A percentile compares a stretch with the other conserved stretches of the same genome.
These are phyloP conservation scores for Wickerhamiella bombiphila DNA, from an alignment of 805 yeast genomes.

Conservation along the genomic window DNA sequence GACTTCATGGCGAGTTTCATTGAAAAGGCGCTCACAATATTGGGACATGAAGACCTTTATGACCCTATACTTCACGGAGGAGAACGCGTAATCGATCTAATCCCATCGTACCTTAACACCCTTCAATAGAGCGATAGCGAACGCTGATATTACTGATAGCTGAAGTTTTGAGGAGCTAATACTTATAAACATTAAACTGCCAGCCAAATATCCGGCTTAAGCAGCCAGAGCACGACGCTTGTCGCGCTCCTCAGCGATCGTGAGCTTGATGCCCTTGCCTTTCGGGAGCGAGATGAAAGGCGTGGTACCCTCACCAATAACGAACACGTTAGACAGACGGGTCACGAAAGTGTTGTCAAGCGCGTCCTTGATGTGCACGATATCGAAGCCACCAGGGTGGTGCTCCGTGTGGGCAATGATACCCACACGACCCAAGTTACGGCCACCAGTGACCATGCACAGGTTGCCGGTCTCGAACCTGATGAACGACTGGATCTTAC, in stretches of 20 bases:
- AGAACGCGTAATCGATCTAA: slow-evolving; percentile 19
- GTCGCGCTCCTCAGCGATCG: slow-evolving; percentile 97
- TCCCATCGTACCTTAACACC: slow-evolving; percentile 18
- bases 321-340: slow-evolving; percentile 84
- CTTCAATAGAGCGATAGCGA: no score
- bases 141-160: no score
- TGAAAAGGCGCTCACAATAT: slow-evolving; percentile 29
- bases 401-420: slow-evolving; percentile 89
- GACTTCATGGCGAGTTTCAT: slow-evolving; percentile 52
- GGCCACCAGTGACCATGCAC: slow-evolving; percentile 94
- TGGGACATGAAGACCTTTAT: slow-evolving; percentile 16
- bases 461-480: slow-evolving; percentile 86
- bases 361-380: slow-evolving; percentile 91
- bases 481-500: slow-evolving; percentile 81
- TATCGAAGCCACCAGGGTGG: slow-evolving; percentile 97
- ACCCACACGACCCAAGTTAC: slow-evolving; percentile 97
- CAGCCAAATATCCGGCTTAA: no score
- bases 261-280: slow-evolving; percentile 97
- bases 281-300: slow-evolving; percentile 91
- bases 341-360: slow-evolving; percentile 92
- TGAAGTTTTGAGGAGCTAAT: no score
- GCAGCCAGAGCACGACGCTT: slow-evolving; percentile 73
- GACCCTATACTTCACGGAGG: slow-evolving; percentile 18
- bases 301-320: slow-evolving; percentile 90
- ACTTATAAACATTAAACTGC: no score